Conservation (phyloP, 768 basidiomycete genomes). For the Boletus rex-veris region DNA sequence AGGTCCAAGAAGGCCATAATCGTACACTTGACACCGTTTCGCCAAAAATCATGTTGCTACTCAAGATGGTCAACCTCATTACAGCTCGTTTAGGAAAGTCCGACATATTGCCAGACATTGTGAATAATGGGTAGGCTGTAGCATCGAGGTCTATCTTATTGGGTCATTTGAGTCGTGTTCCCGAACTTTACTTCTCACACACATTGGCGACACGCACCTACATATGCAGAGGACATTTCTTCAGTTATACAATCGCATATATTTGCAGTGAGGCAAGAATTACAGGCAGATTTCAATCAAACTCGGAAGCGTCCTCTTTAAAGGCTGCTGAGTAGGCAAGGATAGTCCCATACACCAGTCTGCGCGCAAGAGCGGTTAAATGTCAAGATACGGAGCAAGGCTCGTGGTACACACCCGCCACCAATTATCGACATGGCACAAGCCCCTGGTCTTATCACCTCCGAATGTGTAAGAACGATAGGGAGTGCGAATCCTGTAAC, state of each 20-base stretch:
- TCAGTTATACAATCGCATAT: slow-evolving; percentile 13
- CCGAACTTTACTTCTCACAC: neutral
- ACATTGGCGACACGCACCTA: neutral
- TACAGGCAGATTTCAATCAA: slow-evolving; percentile 42
- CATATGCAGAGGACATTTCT: slow-evolving; percentile 4
- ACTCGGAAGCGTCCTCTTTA: slow-evolving; percentile 79
- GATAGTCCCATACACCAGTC: slow-evolving; percentile 88
- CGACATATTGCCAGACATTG: slow-evolving; percentile 6
- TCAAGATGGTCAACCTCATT: slow-evolving; percentile 32
- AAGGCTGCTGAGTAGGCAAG: slow-evolving; percentile 83
- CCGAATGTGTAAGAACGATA: slow-evolving; percentile 87
- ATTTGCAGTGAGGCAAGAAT: slow-evolving; percentile 9
- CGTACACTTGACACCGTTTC: slow-evolving; percentile 25
- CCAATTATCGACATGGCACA: slow-evolving; percentile 94
- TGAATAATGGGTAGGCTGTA: slow-evolving; percentile 3
- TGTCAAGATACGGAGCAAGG: neutral
- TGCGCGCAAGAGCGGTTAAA: slow-evolving; percentile 22
- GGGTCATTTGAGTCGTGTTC: neutral
- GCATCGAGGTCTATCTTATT: neutral
- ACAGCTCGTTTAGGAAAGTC: slow-evolving; percentile 23
- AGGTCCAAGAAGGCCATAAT: slow-evolving; percentile 18
- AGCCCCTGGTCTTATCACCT: slow-evolving; percentile 78
- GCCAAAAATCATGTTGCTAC: slow-evolving; percentile 24
- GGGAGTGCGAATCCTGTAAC: slow-evolving; percentile 93
- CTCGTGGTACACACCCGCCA: slow-evolving; percentile 55